phyloP scores from a whole-genome alignment of 768 basidiomycete species.

The Termitomyces sp. region DNA sequence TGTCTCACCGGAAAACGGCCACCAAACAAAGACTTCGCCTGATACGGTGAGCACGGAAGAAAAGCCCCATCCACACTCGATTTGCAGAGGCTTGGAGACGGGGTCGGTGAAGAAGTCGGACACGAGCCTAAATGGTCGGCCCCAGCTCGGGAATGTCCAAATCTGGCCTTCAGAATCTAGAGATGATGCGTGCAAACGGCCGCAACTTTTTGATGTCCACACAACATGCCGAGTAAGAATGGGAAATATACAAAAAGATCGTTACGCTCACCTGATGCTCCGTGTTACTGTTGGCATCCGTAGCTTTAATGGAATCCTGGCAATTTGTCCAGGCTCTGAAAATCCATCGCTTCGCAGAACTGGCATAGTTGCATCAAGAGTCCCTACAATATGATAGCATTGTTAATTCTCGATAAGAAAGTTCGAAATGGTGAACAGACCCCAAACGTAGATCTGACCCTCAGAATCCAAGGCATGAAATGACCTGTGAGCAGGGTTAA shows the following conservation, averaged over 20 bases:
- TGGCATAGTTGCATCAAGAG: conserved; percentile 47
- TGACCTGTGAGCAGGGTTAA: conserved; percentile 49
- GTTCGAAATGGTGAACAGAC: conserved; percentile 34
- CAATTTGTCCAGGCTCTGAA: conserved; percentile 48
- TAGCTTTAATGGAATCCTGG: conserved; percentile 56
- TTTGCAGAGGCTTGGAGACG: conserved; percentile 46
- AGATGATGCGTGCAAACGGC: conserved; percentile 67
- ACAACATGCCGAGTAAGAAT: conserved; percentile 7
- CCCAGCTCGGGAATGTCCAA: conserved; percentile 80
- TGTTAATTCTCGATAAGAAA: conserved; percentile 7
- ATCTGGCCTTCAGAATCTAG: conserved; percentile 59
- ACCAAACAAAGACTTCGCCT: conserved; percentile 78
- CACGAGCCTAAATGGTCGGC: conserved; percentile 67
- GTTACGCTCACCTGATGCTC: conserved; percentile 55
- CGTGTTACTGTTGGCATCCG: conserved; percentile 57
- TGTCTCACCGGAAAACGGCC: conserved; percentile 56
- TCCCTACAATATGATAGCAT: conserved; percentile 45
- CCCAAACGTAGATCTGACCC: conserved; percentile 81
- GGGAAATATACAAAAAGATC: background rate
- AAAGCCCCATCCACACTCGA: conserved; percentile 82
- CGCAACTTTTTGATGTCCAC: conserved; percentile 52
- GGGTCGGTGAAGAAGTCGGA: conserved; percentile 48
- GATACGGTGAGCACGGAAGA: conserved; percentile 69
- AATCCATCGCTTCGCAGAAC: conserved; percentile 53
- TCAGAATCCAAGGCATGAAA: conserved; percentile 82